phyloP scores from a whole-genome alignment of 2,329 filamentous ascomycete genomes.

The Pseudogymnoascus sp. region DNA sequence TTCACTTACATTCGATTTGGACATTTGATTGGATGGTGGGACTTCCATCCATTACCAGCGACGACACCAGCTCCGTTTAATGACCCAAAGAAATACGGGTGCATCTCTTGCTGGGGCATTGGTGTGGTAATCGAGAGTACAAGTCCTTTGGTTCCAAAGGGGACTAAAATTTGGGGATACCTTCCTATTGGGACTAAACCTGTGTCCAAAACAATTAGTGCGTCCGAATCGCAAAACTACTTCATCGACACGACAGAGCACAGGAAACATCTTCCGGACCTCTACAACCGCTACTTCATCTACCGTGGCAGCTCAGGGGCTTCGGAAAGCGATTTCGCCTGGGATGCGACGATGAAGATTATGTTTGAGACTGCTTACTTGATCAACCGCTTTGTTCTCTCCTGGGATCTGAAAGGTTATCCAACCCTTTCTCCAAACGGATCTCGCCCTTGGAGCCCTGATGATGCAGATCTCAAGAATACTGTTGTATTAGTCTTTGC shows the following conservation, averaged over 20 bases:
- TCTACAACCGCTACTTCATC: conserved; percentile 22
- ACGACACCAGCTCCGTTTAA: conserved; percentile 19
- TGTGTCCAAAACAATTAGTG: conserved; percentile 17
- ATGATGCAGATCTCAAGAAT: no score
- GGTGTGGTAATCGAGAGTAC: conserved; percentile 22
- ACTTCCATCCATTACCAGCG: conserved; percentile 22
- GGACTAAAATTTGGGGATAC: conserved; percentile 21
- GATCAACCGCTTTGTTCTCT: conserved; percentile 23
- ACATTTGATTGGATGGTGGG: conserved; percentile 23
- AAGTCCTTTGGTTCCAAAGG: conserved; percentile 14
- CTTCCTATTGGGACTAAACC: conserved; percentile 21
- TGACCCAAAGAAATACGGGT: conserved; percentile 20
- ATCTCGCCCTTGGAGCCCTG: no score
- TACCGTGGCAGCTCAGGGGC: conserved; percentile 10
- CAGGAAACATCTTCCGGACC: conserved; percentile 2
- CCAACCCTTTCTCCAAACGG: no score
- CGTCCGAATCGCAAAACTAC: conserved; percentile 13
- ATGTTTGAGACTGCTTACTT: conserved; percentile 21
- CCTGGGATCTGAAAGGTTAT: conserved; percentile 14
- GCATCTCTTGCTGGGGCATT: conserved; percentile 25
- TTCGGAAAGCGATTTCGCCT: conserved; percentile 7
- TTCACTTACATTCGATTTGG: conserved; percentile 21
- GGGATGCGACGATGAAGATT: conserved; percentile 8
- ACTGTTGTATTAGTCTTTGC: no score
- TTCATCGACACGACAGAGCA: no score